A percentile compares a stretch with the other conserved stretches of the same genome.
Conservation (phyloP, 768 basidiomycete genomes). For the Kwoniella mangroviensis region DNA sequence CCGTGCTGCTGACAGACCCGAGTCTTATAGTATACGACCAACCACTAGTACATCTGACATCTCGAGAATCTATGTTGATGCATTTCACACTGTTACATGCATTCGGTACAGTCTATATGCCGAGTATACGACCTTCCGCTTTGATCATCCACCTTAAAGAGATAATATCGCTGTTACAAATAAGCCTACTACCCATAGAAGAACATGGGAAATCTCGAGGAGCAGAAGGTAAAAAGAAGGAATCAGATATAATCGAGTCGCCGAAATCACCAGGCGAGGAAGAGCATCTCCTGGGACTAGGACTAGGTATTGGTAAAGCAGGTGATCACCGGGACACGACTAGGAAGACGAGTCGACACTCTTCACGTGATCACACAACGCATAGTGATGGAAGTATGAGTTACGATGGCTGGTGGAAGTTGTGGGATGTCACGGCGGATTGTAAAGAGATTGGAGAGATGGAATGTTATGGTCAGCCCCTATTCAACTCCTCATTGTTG, state of each 20-base stretch:
- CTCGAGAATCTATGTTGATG: conserved; percentile 30
- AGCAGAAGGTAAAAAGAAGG: not conserved
- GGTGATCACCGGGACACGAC: not conserved
- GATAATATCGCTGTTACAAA: not conserved
- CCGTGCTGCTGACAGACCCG: conserved; percentile 1
- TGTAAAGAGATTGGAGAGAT: conserved; percentile 47
- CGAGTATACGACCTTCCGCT: conserved; percentile 30
- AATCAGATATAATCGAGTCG: not conserved
- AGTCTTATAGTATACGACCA: conserved; percentile 42
- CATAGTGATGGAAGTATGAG: not conserved
- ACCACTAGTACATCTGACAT: conserved; percentile 31
- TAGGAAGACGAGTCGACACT: not conserved
- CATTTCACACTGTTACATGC: conserved; percentile 46
- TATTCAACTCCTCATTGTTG: too few species aligned
- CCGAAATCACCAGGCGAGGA: conserved; percentile 1
- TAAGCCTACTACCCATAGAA: not conserved
- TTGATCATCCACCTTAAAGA: conserved; percentile 14
- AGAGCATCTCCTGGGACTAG: conserved; percentile 3
- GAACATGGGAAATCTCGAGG: not conserved
- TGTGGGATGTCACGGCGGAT: conserved; percentile 46
- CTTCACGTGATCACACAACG: not conserved
- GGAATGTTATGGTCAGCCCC: conserved; percentile 49
- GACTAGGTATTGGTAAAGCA: not conserved
- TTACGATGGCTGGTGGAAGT: conserved; percentile 37
- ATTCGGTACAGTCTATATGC: conserved; percentile 29